These are phyloP conservation scores for Beta corolliflora DNA, from an alignment of 179 eudicot genomes.

Conservation along the genomic window DNA sequence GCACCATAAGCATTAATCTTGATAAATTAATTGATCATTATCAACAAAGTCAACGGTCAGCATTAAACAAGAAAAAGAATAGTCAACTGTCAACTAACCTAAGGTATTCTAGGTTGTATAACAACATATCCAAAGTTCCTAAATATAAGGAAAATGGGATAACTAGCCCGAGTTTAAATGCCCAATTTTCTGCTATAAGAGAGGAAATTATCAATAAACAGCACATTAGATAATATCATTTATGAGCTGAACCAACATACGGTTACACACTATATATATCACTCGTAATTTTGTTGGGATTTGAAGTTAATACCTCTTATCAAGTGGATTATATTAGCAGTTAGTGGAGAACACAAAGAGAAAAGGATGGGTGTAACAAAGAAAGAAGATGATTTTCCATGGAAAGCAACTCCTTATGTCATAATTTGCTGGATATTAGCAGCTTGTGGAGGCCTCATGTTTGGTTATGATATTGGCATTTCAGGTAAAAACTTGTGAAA, in stretches of 20 bases:
- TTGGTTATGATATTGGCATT: slow-evolving; percentile 38
- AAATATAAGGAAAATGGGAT: neutral
- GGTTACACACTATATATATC: neutral
- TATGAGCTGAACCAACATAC: slow-evolving; percentile 16
- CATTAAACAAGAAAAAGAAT: too few relatives aligned
- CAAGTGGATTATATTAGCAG: neutral
- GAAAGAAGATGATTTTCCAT: slow-evolving; percentile 14
- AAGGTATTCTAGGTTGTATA: too few relatives aligned
- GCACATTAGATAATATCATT: neutral
- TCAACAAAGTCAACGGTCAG: too few relatives aligned
- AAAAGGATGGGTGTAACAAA: neutral
- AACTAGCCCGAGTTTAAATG: neutral
- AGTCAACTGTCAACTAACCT: too few relatives aligned
- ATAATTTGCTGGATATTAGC: slow-evolving; percentile 31
- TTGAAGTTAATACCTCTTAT: neutral
- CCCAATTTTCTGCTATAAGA: neutral
- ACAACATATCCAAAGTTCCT: neutral
- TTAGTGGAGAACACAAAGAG: too few relatives aligned
- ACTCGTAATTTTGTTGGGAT: neutral
- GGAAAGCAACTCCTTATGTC: slow-evolving; percentile 26
- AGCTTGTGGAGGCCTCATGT: slow-evolving; percentile 40
- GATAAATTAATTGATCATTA: too few relatives aligned
- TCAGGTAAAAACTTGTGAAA: slow-evolving; percentile 22
- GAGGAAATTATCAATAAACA: neutral
- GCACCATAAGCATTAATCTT: neutral